A percentile compares a stretch with the other conserved stretches of the same genome.
phyloP scores from a whole-genome alignment of 768 basidiomycete genomes.

The Podaxis rugospora region DNA sequence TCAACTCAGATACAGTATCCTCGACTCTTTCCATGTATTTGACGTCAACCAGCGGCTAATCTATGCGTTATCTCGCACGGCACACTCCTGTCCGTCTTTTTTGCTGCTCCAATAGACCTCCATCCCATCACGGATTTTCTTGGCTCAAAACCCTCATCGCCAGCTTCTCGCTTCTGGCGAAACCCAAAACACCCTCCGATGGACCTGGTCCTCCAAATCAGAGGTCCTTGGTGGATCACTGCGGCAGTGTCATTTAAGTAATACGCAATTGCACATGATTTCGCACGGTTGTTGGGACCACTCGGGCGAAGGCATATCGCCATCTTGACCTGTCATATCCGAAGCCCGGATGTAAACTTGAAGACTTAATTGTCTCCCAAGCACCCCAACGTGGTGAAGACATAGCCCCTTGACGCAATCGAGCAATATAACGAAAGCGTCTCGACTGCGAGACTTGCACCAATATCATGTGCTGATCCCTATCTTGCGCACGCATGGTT shows the following conservation, averaged over 20 bases:
- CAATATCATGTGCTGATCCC: background rate
- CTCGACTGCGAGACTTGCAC: background rate
- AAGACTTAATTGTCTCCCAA: no score
- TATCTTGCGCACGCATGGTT: background rate
- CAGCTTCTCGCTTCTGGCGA: background rate
- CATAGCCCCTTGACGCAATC: background rate
- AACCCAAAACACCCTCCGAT: background rate
- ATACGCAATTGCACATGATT: background rate
- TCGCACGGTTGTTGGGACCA: no score
- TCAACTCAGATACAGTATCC: background rate
- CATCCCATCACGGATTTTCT: background rate
- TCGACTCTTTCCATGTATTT: background rate
- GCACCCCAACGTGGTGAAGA: no score
- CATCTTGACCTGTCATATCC: background rate
- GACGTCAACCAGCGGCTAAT: background rate
- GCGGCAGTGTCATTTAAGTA: background rate
- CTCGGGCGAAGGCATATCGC: no score
- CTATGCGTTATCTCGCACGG: background rate
- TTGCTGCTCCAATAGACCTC: background rate
- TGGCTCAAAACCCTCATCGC: background rate
- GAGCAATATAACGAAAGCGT: background rate
- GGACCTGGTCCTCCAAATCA: background rate
- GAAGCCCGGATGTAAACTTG: background rate
- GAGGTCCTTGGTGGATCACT: background rate
- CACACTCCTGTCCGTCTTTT: background rate